Conservation (phyloP, 805 yeast genomes). For the Saturnispora kantuleensis region DNA sequence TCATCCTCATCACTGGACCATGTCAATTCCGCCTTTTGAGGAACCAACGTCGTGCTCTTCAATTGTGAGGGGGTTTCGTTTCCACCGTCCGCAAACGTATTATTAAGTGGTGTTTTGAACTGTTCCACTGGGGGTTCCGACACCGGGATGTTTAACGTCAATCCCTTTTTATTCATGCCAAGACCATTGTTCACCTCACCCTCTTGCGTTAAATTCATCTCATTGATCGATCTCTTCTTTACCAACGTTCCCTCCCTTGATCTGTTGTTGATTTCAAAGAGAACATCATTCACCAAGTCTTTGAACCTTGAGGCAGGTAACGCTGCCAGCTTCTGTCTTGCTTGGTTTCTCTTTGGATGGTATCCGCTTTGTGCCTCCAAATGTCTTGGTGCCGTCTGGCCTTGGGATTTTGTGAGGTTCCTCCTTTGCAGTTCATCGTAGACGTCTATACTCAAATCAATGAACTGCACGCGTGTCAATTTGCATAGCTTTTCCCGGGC, state of each 20-base stretch:
- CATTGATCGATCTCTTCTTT: background rate
- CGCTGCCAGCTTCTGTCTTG: conserved; percentile 81
- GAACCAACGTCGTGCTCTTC: conserved; percentile 65
- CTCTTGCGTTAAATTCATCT: background rate
- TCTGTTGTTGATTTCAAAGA: conserved; percentile 70
- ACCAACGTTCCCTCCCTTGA: background rate
- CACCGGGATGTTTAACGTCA: conserved; percentile 2
- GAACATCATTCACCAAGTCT: conserved; percentile 83
- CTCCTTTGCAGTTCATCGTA: conserved; percentile 86
- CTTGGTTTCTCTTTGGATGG: conserved; percentile 93
- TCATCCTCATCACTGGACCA: conserved; percentile 87
- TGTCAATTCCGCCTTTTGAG: conserved; percentile 72
- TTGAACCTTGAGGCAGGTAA: conserved; percentile 75
- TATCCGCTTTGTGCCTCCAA: conserved; percentile 46
- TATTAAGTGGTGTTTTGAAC: conserved; percentile 13
- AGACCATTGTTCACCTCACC: background rate
- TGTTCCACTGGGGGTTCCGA: conserved; percentile 1
- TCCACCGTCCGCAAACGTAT: conserved; percentile 7
- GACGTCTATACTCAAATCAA: conserved; percentile 88
- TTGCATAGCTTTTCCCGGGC: conserved; percentile 81
- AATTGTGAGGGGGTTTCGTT: conserved; percentile 25
- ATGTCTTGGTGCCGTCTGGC: conserved; percentile 1
- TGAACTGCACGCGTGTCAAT: conserved; percentile 72
- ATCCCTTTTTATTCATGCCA: conserved; percentile 11
- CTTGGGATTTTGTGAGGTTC: conserved; percentile 18